A percentile compares a stretch with the other conserved stretches of the same genome.
These are phyloP conservation scores for Suhomyces sp. DNA, from an alignment of 805 yeast genomes.

Conservation along the genomic window DNA sequence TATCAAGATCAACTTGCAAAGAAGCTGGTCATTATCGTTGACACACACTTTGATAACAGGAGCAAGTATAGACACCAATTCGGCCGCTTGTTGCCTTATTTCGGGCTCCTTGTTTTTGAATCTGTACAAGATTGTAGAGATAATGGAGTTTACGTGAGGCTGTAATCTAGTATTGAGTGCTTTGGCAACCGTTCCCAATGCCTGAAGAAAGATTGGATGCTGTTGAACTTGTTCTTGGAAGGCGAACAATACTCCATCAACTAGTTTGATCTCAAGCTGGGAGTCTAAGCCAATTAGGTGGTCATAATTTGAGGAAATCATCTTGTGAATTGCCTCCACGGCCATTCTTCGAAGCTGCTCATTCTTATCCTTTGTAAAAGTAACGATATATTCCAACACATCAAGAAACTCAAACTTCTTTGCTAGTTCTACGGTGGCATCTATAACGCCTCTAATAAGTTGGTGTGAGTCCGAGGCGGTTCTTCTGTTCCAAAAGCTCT, in stretches of 20 bases:
- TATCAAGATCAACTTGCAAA: constrained; percentile 69
- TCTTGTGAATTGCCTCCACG: constrained; percentile 61
- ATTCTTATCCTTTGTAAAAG: constrained; percentile 72
- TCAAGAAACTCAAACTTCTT: constrained; percentile 62
- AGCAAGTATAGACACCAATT: constrained; percentile 63
- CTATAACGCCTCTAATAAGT: constrained; percentile 58
- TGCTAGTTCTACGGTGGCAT: constrained; percentile 67
- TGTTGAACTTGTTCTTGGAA: constrained; percentile 73
- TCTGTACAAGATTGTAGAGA: constrained; percentile 69
- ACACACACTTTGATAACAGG: constrained; percentile 64
- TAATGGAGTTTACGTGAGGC: constrained; percentile 70
- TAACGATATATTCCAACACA: constrained; percentile 55
- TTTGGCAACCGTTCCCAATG: constrained; percentile 60
- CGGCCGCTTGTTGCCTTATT: constrained; percentile 82
- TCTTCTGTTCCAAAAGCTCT: constrained; percentile 78
- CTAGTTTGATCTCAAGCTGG: constrained; percentile 58
- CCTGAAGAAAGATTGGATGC: constrained; percentile 54
- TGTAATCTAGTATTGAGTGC: constrained; percentile 62
- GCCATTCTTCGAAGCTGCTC: constrained; percentile 80
- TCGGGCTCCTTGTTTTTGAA: constrained; percentile 68
- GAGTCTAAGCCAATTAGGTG: constrained; percentile 54
- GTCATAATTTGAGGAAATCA: constrained; percentile 40
- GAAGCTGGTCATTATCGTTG: constrained; percentile 50
- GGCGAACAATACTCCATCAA: constrained; percentile 79
- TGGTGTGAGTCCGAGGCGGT: constrained; percentile 62